Base-by-base conservation (phyloP, 2,329 filamentous ascomycete species). In the Cucurbitaria berberidis region DNA sequence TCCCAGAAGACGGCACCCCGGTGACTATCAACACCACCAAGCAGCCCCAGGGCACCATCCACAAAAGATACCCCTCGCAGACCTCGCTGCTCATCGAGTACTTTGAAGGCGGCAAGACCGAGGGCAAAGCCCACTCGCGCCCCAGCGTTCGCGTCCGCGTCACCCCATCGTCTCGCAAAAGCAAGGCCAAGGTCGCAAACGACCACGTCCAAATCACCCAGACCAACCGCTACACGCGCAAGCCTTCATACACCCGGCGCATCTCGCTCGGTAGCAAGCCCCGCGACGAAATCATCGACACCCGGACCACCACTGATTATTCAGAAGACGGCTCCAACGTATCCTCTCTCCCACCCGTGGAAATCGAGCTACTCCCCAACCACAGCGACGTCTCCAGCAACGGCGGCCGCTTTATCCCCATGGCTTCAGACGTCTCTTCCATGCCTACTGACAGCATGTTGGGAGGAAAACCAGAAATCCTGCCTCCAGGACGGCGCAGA, bases 1-100 rank as follows among this genome's bases (percentile, higher is more conserved):
- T 95, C 45, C 90, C 90, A 52, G 89, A 92, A 69, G 90, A 95
- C 85, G 91, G 90, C 72, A 93, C 90, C 47, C 92, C 93, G 36
- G 88, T 99, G 69, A 98, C 91, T 55, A 96, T 99, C 74, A 87
- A 89, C 72, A 96, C 93, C 39, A 85, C 70, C 82, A 71, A 26
- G 9, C 24, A 70, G 54, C 89, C 76, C 84, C 86, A 77, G 66
- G 87, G 86, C 73, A 82, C 72, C 77, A 55, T 82, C 77, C 60
- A 74, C 75, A 77, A 84, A 52, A 80, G 80, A 76, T 81, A 76
- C 73, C 76, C 79, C 69, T 96, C 91, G 40, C 92, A 96, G 78
- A 96, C 93, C 32, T 96, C 91, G 51, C 82, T 97, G 62, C 82
- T 97, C 67, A 97, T 97, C 68, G 93, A 97, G 78, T 96, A 96